phyloP scores from a whole-genome alignment of 345 rosid species.

The Leavenworthia alabamica region DNA sequence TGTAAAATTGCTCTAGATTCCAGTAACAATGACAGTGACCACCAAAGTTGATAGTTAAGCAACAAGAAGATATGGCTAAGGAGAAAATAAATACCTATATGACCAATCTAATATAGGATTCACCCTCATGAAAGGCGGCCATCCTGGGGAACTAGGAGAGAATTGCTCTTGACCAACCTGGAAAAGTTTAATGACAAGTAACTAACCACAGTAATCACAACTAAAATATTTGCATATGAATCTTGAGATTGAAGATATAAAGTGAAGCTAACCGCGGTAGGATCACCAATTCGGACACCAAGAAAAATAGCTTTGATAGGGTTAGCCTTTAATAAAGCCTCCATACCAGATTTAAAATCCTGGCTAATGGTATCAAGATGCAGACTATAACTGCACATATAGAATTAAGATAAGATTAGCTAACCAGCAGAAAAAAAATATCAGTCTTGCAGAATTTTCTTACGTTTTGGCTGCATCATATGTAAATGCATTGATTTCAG shows the following conservation, averaged over 20 bases:
- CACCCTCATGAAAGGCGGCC: slow-evolving; percentile 99
- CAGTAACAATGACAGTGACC: background rate
- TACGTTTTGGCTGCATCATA: slow-evolving; percentile 72
- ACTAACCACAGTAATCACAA: background rate
- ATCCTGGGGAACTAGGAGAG: slow-evolving; percentile 97
- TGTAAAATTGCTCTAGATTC: background rate
- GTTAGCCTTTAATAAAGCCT: slow-evolving; percentile 63
- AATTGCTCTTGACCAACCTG: slow-evolving; percentile 99
- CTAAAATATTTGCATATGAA: background rate
- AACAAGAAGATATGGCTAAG: slow-evolving; percentile 7
- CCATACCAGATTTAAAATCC: slow-evolving; percentile 97
- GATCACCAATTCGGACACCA: slow-evolving; percentile 98
- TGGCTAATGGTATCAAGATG: slow-evolving; percentile 68
- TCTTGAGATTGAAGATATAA: slow-evolving; percentile 2
- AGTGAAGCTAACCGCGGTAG: slow-evolving; percentile 78
- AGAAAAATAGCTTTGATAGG: slow-evolving; percentile 95
- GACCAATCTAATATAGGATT: slow-evolving; percentile 99
- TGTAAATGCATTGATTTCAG: slow-evolving; percentile 88
- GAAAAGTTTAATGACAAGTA: background rate
- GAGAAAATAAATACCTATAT: slow-evolving; percentile 51
- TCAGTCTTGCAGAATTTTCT: slow-evolving; percentile 16
- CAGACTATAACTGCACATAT: slow-evolving; percentile 61
- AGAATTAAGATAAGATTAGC: slow-evolving; percentile 11
- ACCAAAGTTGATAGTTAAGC: slow-evolving; percentile 1
- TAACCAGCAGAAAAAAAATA: background rate